phyloP scores from a whole-genome alignment of 805 yeast genomes.

The Yarrowia sp. region DNA sequence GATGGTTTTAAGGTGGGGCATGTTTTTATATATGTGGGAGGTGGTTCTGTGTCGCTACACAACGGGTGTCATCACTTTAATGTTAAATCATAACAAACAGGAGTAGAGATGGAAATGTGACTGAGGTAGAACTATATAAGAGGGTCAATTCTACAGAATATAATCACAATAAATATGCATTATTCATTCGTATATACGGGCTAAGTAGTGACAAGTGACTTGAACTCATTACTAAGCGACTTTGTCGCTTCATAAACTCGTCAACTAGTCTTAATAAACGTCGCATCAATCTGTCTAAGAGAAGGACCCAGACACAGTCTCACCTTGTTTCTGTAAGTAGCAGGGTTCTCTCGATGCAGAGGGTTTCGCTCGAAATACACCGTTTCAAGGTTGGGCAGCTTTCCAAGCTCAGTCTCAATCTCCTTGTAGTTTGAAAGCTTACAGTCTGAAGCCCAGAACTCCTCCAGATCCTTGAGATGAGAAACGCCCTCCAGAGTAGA shows the following conservation, averaged over 20 bases:
- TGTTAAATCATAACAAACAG: neutral
- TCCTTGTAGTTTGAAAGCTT: constrained; percentile 65
- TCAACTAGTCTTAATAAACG: constrained; percentile 45
- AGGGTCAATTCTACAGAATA: too few relatives aligned
- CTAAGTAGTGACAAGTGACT: neutral
- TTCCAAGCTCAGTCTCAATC: constrained; percentile 61
- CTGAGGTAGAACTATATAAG: too few relatives aligned
- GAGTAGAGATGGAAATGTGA: neutral
- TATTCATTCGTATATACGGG: neutral
- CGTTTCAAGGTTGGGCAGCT: constrained; percentile 66
- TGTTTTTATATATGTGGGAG: neutral
- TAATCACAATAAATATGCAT: neutral
- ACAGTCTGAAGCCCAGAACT: constrained; percentile 90
- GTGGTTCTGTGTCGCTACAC: neutral
- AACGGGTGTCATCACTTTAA: neutral
- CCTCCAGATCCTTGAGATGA: constrained; percentile 73
- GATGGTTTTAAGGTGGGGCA: neutral
- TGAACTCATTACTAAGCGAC: neutral
- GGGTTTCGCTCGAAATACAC: constrained; percentile 96
- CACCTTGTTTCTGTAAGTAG: constrained; percentile 82
- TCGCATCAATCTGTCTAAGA: constrained; percentile 85
- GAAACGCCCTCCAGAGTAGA: constrained; percentile 58
- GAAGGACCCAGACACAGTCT: constrained; percentile 68
- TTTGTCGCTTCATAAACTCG: too few relatives aligned
- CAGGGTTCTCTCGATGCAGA: constrained; percentile 65